Conservation (phyloP, 148 eudicot species). For the Cornus controversa region DNA sequence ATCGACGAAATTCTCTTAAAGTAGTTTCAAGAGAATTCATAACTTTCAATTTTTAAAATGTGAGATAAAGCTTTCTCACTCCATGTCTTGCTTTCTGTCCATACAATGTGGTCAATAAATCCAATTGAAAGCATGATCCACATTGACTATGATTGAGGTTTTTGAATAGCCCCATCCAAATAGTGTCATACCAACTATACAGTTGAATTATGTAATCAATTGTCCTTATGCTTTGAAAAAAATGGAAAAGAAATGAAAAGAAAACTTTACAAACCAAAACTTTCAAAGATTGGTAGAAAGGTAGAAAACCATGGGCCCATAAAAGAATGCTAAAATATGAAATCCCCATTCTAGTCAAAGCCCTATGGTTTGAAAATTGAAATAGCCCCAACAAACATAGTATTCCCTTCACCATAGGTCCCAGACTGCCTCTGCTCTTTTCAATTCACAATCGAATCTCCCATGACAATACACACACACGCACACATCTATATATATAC, state of each 20-base stretch:
- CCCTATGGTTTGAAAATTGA: neutral
- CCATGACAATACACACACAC: neutral
- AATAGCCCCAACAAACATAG: neutral
- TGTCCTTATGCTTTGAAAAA: neutral
- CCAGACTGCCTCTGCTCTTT: neutral
- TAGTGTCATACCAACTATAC: neutral
- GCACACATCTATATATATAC: no score
- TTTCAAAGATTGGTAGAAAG: slow-evolving; percentile 1
- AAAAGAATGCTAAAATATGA: neutral
- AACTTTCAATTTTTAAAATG: no score
- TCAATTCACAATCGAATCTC: neutral
- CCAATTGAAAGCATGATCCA: slow-evolving; percentile 6
- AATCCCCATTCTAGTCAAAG: neutral
- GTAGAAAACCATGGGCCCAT: slow-evolving; percentile 5
- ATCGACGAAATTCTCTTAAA: no score
- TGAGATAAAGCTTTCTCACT: no score
- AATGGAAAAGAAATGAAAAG: neutral
- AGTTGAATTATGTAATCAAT: neutral
- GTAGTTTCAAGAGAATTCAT: no score
- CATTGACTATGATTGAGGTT: slow-evolving; percentile 5
- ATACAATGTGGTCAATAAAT: neutral
- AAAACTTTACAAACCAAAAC: slow-evolving; percentile 5
- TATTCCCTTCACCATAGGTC: neutral
- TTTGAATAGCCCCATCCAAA: slow-evolving; percentile 2
- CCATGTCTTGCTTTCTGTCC: neutral